phyloP scores from a whole-genome alignment of 2,329 filamentous ascomycete genomes.

The Ophiosphaerella korrae region DNA sequence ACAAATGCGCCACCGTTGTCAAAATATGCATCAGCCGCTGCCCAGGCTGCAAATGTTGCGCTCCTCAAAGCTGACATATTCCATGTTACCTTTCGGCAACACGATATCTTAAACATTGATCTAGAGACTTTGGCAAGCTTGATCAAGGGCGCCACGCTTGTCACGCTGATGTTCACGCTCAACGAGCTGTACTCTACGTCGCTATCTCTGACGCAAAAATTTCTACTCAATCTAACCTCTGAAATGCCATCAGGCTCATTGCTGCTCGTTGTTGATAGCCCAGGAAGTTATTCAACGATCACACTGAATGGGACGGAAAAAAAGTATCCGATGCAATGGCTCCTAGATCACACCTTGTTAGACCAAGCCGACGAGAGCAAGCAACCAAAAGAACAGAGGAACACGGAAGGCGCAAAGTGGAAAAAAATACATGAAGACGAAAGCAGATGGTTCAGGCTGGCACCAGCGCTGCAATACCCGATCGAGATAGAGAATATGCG shows the following conservation, averaged over 20 bases:
- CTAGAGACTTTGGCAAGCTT: conserved; percentile 42
- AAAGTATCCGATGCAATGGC: conserved; percentile 92
- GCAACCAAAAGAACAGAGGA: conserved; percentile 13
- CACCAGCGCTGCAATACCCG: conserved; percentile 70
- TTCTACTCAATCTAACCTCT: conserved; percentile 73
- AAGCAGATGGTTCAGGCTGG: conserved; percentile 82
- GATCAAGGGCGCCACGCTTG: conserved; percentile 51
- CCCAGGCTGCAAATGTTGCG: conserved; percentile 48
- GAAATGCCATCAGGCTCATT: conserved; percentile 64
- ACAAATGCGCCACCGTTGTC: conserved; percentile 56
- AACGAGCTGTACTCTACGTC: conserved; percentile 90
- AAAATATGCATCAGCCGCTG: conserved; percentile 55
- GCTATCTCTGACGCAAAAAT: conserved; percentile 73
- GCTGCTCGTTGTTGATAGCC: conserved; percentile 87
- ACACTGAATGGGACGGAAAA: conserved; percentile 61
- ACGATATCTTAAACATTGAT: conserved; percentile 56
- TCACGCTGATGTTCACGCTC: conserved; percentile 90
- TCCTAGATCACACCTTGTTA: conserved; percentile 81
- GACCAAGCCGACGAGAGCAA: conserved; percentile 16
- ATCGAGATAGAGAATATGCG: conserved; percentile 93
- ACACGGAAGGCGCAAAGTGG: conserved; percentile 58
- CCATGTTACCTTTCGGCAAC: conserved; percentile 52
- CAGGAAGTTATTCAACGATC: conserved; percentile 89
- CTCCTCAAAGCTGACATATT: conserved; percentile 41
- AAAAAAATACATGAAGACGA: conserved; percentile 76